Percentiles rank a stretch among this genome's conserved stretches.
Conservation (phyloP, 352 stramenopile species). For the Pythium vanterpoolii region DNA sequence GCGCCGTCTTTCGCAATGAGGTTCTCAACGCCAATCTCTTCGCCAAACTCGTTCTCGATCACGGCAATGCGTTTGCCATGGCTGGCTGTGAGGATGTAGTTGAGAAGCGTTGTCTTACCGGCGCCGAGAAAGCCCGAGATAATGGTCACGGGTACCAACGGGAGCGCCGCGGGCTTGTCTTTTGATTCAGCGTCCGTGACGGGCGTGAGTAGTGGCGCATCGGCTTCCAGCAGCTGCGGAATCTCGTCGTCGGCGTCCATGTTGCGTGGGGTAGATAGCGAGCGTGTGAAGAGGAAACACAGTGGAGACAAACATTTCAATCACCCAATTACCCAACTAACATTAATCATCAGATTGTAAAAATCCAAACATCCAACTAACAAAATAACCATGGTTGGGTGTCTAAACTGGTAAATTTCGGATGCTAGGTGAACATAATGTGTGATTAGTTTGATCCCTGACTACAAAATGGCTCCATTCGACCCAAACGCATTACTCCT, state of each 20-base stretch:
- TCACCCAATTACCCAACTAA: background rate
- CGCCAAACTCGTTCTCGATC: constrained; percentile 99
- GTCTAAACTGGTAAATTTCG: background rate
- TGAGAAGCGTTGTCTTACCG: constrained; percentile 98
- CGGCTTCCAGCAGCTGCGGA: constrained; percentile 11
- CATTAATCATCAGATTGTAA: too few species aligned
- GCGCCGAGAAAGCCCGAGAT: constrained; percentile 95
- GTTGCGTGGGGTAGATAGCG: background rate
- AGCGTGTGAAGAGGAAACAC: background rate
- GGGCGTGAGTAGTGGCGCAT: background rate
- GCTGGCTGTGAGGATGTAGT: constrained; percentile 92
- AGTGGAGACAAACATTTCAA: background rate
- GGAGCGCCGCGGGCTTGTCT: background rate
- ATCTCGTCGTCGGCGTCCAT: constrained; percentile 23
- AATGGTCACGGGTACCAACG: constrained; percentile 89
- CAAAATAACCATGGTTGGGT: background rate
- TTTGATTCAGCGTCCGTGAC: background rate
- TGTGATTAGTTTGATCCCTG: background rate
- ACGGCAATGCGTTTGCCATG: constrained; percentile 96
- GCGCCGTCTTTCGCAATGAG: constrained; percentile 79
- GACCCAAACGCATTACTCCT: background rate
- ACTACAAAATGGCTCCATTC: background rate
- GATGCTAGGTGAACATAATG: background rate
- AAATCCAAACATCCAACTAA: background rate
- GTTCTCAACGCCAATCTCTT: constrained; percentile 94